Percentiles rank a stretch among this genome's conserved stretches.
Evolutionary conservation across 2,329 filamentous ascomycete species (phyloP).

Genomic region (Cryphonectria naterciae): DNA sequence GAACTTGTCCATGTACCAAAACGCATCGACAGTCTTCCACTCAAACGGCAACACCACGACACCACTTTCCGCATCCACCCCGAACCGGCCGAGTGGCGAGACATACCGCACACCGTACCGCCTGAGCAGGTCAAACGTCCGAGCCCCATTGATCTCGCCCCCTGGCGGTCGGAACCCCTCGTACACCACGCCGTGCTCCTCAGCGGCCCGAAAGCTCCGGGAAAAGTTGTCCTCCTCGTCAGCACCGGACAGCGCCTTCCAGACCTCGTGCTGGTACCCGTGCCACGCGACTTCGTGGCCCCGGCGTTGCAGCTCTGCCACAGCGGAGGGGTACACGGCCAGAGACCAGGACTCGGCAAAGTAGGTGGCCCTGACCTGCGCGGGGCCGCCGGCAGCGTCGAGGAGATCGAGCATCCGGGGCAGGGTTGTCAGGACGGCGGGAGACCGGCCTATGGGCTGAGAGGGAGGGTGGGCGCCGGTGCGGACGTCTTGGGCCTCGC

Average conservation of each 20-base stretch:
- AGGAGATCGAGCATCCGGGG: constrained; percentile 38
- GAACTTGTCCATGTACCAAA: constrained; percentile 41
- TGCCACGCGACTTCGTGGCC: constrained; percentile 41
- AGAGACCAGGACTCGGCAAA: constrained; percentile 40
- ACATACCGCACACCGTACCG: constrained; percentile 34
- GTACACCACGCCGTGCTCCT: constrained; percentile 30
- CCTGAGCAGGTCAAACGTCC: constrained; percentile 33
- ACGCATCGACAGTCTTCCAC: constrained; percentile 38
- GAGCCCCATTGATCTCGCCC: constrained; percentile 32
- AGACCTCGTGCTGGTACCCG: constrained; percentile 38
- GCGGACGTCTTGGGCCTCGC: constrained; percentile 39
- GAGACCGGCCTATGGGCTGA: constrained; percentile 35
- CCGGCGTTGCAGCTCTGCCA: constrained; percentile 26
- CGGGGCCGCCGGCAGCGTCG: not conserved
- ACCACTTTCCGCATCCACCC: constrained; percentile 25
- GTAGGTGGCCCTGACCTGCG: constrained; percentile 35
- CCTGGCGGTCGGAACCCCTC: constrained; percentile 37
- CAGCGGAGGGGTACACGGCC: constrained; percentile 33
- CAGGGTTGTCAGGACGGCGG: constrained; percentile 33
- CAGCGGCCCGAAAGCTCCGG: constrained; percentile 33
- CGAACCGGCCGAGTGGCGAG: constrained; percentile 35
- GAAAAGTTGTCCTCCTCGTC: constrained; percentile 34
- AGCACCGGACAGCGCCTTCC: constrained; percentile 29
- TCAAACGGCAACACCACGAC: constrained; percentile 38
- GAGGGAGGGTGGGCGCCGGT: constrained; percentile 31